Evolutionary conservation across 2,329 filamentous ascomycete genomes (phyloP), one percentile per base, ranked within the genome.

Genomic region (Cyphellophora attinorum): DNA sequence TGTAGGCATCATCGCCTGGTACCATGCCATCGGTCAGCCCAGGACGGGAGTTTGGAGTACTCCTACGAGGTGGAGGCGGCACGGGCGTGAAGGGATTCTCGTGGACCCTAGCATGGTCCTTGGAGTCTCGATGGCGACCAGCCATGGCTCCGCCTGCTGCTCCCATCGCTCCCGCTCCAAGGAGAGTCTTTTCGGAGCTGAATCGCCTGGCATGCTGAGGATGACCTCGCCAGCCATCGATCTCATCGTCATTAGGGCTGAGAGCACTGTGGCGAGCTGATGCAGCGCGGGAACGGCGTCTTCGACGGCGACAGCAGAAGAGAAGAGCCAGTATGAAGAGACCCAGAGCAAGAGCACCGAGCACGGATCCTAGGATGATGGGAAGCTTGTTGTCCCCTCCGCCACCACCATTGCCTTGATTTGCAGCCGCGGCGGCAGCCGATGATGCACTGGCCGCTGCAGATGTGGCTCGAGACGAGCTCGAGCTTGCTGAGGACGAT

Each of bases 11-110:
- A 14, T 44, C 35, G 2, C 34, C 33, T 4, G 35, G 38, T 5
- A 40, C 27, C 27, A 21, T 35, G 23, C 37, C 42, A 31, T 43
- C 37, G 5, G 44, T 40, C 31, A 46, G 29, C 11, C 38, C 40
- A 13, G 40, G 32, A 18, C 40, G 33, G 12, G 44, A 42, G 33
- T 41, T 40, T 4, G 38, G 38, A 11, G 45, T 32, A 12, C 44
- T 38, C 18, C 45, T 37, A 33, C 47, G 39, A 6, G 47, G 45
- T 35, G 45, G 45, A 8, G 47, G 47, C 19, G 43, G 39, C 2
- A 43, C 34, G 4, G 47, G 47, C 6, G 42, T 41, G 31, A 49
- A 49, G 13, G 47, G 47, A 29, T 49, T 49, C 34, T 46, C 38
- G 23, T 42, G 34, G 31, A 35, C 41, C 12, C 35, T 37, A 17